phyloP scores from a whole-genome alignment of 2,329 filamentous ascomycete species.

The Aureobasidium sp. region DNA sequence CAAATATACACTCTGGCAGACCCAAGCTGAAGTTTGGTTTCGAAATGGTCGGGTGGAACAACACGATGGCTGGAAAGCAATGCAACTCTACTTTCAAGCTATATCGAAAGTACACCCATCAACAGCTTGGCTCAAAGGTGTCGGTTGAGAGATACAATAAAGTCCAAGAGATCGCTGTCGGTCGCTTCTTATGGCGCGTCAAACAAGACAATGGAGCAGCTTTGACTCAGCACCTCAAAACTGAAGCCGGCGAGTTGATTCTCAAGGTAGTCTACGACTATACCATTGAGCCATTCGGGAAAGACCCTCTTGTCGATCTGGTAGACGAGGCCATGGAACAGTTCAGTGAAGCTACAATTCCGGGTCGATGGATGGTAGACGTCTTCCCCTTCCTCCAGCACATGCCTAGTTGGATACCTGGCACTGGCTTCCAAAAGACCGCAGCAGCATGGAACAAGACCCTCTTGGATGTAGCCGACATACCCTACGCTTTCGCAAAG shows the following conservation, averaged over 20 bases:
- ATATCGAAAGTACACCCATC: conserved; percentile 38
- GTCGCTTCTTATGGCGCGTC: conserved; percentile 36
- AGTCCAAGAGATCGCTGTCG: conserved; percentile 37
- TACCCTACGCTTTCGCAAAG: conserved; percentile 37
- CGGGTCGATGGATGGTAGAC: conserved; percentile 39
- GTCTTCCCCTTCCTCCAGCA: conserved; percentile 35
- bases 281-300: conserved; percentile 28
- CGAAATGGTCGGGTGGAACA: conserved; percentile 28
- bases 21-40: conserved; percentile 21
- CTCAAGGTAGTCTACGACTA: conserved; percentile 42
- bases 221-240: conserved; percentile 35
- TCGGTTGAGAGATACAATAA: conserved; percentile 31
- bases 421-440: conserved; percentile 35
- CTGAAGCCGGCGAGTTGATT: conserved; percentile 31
- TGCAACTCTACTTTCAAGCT: conserved; percentile 21
- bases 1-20: conserved; percentile 29
- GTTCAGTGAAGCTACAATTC: conserved; percentile 32
- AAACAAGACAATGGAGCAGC: conserved; percentile 29
- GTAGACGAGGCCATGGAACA: conserved; percentile 31
- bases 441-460: conserved; percentile 29
- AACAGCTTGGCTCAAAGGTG: conserved; percentile 37
- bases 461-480: conserved; percentile 26
- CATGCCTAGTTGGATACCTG: conserved; percentile 38
- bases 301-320: conserved; percentile 37
- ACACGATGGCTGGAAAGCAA: conserved; percentile 26